phyloP scores from a whole-genome alignment of 2,329 filamentous ascomycete species.

The Aspergillus brunneoviolaceus region DNA sequence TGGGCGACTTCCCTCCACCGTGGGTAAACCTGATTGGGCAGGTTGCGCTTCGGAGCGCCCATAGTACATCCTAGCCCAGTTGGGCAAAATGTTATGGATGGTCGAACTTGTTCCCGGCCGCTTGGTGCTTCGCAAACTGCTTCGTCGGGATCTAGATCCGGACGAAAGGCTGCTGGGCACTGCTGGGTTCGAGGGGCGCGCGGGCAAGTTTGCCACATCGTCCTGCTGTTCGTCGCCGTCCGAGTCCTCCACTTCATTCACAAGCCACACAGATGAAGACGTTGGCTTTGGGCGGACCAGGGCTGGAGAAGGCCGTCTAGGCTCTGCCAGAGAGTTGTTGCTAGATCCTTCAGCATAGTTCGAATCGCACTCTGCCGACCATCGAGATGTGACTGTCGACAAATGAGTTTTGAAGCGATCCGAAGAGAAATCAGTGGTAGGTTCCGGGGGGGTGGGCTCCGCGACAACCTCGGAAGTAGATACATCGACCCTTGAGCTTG shows the following conservation, averaged over 20 bases:
- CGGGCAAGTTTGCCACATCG: conserved; percentile 37
- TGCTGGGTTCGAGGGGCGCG: conserved; percentile 31
- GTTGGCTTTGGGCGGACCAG: conserved; percentile 23
- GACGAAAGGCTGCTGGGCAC: conserved; percentile 44
- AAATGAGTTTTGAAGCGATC: conserved; percentile 44
- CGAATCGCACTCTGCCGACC: conserved; percentile 37
- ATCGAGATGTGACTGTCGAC: conserved; percentile 47
- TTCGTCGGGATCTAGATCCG: conserved; percentile 41
- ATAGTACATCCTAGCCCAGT: conserved; percentile 65
- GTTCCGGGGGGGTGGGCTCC: conserved; percentile 24
- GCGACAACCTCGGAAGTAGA: conserved; percentile 26
- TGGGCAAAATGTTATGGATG: conserved; percentile 45
- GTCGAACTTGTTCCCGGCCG: conserved; percentile 48
- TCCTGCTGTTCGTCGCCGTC: conserved; percentile 38
- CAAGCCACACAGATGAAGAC: conserved; percentile 36
- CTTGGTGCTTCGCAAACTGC: conserved; percentile 36
- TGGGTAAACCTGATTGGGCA: conserved; percentile 46
- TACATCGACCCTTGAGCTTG: conserved; percentile 44
- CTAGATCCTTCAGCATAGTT: conserved; percentile 21
- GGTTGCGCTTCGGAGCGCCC: conserved; percentile 59
- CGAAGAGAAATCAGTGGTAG: conserved; percentile 34
- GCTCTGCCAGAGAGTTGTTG: conserved; percentile 23
- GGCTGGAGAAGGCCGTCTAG: conserved; percentile 25
- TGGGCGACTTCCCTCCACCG: conserved; percentile 34
- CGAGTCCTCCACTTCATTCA: conserved; percentile 34